Evolutionary conservation across 306 rosid genomes (phyloP).

Genomic region (Fagus sylvatica): DNA sequence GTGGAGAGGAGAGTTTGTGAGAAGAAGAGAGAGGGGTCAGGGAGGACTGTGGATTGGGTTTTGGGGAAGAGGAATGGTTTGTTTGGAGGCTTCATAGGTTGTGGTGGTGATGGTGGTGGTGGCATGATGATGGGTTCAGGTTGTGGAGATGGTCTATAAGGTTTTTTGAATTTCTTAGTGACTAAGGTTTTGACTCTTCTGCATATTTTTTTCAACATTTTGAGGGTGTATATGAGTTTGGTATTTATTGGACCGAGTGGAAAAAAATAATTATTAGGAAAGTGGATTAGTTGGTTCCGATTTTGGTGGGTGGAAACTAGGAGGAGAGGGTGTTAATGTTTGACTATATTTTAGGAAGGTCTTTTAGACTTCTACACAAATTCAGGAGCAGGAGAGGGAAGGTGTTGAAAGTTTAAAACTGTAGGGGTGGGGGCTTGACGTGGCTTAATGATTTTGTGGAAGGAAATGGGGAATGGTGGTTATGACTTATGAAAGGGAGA

Average conservation of each 20-base stretch:
- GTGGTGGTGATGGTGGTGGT: background rate
- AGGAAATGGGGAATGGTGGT: background rate
- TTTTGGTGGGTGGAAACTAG: background rate
- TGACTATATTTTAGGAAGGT: background rate
- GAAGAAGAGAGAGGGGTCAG: slow-evolving; percentile 88
- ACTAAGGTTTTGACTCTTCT: slow-evolving; percentile 35
- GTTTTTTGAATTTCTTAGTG: slow-evolving; percentile 28
- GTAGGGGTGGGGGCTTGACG: background rate
- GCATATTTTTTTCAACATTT: background rate
- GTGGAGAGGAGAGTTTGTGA: slow-evolving; percentile 50
- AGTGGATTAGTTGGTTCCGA: slow-evolving; percentile 1
- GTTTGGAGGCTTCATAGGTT: background rate
- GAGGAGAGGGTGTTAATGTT: slow-evolving; percentile 11
- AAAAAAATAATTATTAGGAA: background rate
- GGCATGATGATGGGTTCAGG: background rate
- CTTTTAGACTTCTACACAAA: background rate
- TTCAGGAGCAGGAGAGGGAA: background rate
- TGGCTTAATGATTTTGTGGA: background rate
- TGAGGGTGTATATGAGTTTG: background rate
- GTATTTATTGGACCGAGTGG: background rate
- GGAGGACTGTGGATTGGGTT: slow-evolving; percentile 61
- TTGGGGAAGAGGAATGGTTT: slow-evolving; percentile 64
- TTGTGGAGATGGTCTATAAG: slow-evolving; percentile 13
- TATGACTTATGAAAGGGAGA: background rate
- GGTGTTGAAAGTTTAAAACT: background rate